phyloP scores from a whole-genome alignment of 768 basidiomycete species.

The Tylopilus cervinicoccineus region DNA sequence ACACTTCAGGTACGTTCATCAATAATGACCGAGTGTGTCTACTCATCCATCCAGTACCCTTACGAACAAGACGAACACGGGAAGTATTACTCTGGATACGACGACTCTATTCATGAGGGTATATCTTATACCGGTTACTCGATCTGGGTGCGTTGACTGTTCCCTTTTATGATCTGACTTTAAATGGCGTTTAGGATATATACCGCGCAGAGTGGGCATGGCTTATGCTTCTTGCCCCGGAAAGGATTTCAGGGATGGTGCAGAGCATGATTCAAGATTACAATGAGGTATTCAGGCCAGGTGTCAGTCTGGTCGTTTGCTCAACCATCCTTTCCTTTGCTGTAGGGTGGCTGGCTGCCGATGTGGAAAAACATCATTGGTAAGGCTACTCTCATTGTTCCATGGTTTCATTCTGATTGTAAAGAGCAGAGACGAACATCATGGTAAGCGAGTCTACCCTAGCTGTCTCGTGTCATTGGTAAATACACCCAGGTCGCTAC shows the following conservation, averaged over 20 bases:
- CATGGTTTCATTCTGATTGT: not conserved
- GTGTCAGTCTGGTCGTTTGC: not conserved
- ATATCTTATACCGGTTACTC: slow-evolving; percentile 80
- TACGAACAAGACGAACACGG: slow-evolving; percentile 68
- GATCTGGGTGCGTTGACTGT: slow-evolving; percentile 52
- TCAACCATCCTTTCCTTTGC: not conserved
- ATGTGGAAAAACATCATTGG: slow-evolving; percentile 90
- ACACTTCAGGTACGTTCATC: slow-evolving; percentile 46
- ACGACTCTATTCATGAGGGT: slow-evolving; percentile 57
- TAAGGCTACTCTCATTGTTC: slow-evolving; percentile 18
- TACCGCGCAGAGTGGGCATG: slow-evolving; percentile 79
- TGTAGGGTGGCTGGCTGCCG: slow-evolving; percentile 73
- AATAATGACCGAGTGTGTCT: not conserved
- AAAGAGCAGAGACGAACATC: slow-evolving; percentile 64
- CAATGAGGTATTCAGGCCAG: slow-evolving; percentile 42
- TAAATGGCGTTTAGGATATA: slow-evolving; percentile 52
- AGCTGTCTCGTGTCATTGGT: not conserved
- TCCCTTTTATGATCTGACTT: not conserved
- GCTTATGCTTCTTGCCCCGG: slow-evolving; percentile 73
- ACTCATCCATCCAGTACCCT: slow-evolving; percentile 51
- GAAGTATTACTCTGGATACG: slow-evolving; percentile 74
- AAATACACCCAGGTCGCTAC: slow-evolving; percentile 53
- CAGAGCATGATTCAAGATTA: slow-evolving; percentile 80
- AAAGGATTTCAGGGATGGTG: slow-evolving; percentile 72
- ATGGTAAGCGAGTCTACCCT: slow-evolving; percentile 44